phyloP scores from a whole-genome alignment of 2,329 filamentous ascomycete genomes.

The Ophiocordyceps sinensis region DNA sequence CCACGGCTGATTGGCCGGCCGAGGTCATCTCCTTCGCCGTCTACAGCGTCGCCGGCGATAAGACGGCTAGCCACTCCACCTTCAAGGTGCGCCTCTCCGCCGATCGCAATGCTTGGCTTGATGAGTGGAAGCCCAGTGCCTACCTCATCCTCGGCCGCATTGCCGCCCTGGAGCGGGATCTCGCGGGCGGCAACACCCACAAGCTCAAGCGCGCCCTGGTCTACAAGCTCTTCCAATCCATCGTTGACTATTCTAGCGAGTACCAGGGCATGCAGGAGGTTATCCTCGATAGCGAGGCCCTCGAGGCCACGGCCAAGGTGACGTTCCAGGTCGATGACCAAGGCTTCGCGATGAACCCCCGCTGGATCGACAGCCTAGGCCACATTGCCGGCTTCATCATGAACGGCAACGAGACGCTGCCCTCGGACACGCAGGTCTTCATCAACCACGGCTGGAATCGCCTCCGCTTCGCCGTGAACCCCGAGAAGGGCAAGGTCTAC shows the following conservation, averaged over 20 bases:
- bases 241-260: slow-evolving; percentile 41
- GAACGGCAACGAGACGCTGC: slow-evolving; percentile 39
- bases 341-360: slow-evolving; percentile 1
- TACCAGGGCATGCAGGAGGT: slow-evolving; percentile 47
- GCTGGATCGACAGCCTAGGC: slow-evolving; percentile 45
- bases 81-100: slow-evolving; percentile 1
- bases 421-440: slow-evolving; percentile 39
- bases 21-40: slow-evolving; percentile 5
- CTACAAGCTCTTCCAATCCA: slow-evolving; percentile 50
- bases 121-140: slow-evolving; percentile 9
- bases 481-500: slow-evolving; percentile 16
- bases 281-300: slow-evolving; percentile 22
- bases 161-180: slow-evolving; percentile 5
- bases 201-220: slow-evolving; percentile 13
- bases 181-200: slow-evolving; percentile 25
- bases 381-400: slow-evolving; percentile 48
- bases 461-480: neutral
- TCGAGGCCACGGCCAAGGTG: slow-evolving; percentile 24
- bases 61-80: slow-evolving; percentile 6
- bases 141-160: slow-evolving; percentile 52
- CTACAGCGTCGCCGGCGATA: slow-evolving; percentile 9
- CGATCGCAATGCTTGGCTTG: slow-evolving; percentile 1
- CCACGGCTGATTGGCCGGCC: slow-evolving; percentile 1
- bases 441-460: slow-evolving; percentile 47
- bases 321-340: slow-evolving; percentile 20